Evolutionary conservation across 306 rosid species (phyloP).

Genomic region (Datisca glomerata): DNA sequence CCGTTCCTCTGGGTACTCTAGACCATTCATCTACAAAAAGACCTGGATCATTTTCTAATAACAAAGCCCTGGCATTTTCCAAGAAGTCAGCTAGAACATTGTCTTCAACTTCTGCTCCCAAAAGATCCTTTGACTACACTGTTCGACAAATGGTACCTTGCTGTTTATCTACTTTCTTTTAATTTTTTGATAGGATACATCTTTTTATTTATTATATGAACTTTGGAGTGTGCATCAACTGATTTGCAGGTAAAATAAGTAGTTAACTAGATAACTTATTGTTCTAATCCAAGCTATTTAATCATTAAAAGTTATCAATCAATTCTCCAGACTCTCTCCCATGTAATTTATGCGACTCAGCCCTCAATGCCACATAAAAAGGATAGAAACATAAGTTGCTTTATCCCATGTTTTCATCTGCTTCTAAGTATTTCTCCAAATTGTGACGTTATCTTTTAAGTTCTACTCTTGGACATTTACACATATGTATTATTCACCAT

Average conservation of each 20-base stretch:
- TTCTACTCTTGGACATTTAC: too few species aligned
- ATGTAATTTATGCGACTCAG: too few species aligned
- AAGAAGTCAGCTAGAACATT: constrained; percentile 42
- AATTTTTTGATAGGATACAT: not conserved
- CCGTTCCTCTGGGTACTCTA: constrained; percentile 48
- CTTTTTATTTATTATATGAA: not conserved
- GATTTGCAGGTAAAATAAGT: not conserved
- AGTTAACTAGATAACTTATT: constrained; percentile 1
- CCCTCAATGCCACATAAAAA: too few species aligned
- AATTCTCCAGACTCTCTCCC: too few species aligned
- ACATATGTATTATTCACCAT: too few species aligned
- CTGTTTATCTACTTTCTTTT: not conserved
- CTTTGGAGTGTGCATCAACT: not conserved
- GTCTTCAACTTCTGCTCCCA: constrained; percentile 59
- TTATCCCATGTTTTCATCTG: too few species aligned
- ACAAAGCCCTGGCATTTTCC: constrained; percentile 37
- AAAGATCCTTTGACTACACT: constrained; percentile 60
- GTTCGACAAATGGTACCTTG: constrained; percentile 68
- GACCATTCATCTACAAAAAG: constrained; percentile 44
- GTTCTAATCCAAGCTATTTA: too few species aligned
- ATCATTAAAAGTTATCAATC: too few species aligned
- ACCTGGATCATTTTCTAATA: constrained; percentile 34
- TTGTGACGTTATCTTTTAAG: too few species aligned
- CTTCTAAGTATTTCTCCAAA: too few species aligned
- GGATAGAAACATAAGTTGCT: too few species aligned